These are phyloP conservation scores for Penicillium lagena DNA, from an alignment of 495 filamentous ascomycete species.

Conservation along the genomic window DNA sequence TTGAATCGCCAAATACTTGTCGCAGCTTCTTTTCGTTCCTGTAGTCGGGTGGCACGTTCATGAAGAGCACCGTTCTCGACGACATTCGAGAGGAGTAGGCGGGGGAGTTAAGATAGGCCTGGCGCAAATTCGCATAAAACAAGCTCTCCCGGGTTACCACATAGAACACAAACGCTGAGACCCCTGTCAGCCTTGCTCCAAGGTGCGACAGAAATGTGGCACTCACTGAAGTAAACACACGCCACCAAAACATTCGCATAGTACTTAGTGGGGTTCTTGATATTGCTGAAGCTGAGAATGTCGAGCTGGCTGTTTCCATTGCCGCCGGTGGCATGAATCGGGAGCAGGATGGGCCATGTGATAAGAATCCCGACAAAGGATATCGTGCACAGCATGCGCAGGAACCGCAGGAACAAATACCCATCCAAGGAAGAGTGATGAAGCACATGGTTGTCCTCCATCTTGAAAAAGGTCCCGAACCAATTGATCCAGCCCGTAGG, in stretches of 20 bases:
- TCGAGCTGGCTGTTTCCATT: constrained; percentile 55
- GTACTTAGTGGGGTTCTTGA: constrained; percentile 42
- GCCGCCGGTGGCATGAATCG: constrained; percentile 68
- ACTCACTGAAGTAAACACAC: constrained; percentile 51
- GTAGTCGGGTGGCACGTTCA: constrained; percentile 56
- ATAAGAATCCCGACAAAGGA: constrained; percentile 70
- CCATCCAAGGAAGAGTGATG: constrained; percentile 69
- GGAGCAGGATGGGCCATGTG: constrained; percentile 77
- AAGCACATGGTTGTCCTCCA: constrained; percentile 55
- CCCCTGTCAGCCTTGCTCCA: background rate
- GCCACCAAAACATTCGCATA: constrained; percentile 56
- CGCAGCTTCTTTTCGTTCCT: constrained; percentile 49
- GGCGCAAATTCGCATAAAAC: constrained; percentile 62
- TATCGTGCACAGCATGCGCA: constrained; percentile 62
- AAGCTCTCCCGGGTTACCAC: constrained; percentile 60
- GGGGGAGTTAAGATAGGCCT: constrained; percentile 65
- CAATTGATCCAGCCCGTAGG: constrained; percentile 50
- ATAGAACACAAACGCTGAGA: constrained; percentile 56
- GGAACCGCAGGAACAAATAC: constrained; percentile 75
- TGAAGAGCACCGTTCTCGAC: constrained; percentile 63
- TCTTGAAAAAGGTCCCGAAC: constrained; percentile 54
- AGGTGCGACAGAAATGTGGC: background rate
- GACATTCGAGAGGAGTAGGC: constrained; percentile 61
- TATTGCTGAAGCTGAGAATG: constrained; percentile 60
- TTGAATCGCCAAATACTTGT: constrained; percentile 54